Conservation (phyloP, 2,329 filamentous ascomycete genomes). For the Aschersonia sp. region DNA sequence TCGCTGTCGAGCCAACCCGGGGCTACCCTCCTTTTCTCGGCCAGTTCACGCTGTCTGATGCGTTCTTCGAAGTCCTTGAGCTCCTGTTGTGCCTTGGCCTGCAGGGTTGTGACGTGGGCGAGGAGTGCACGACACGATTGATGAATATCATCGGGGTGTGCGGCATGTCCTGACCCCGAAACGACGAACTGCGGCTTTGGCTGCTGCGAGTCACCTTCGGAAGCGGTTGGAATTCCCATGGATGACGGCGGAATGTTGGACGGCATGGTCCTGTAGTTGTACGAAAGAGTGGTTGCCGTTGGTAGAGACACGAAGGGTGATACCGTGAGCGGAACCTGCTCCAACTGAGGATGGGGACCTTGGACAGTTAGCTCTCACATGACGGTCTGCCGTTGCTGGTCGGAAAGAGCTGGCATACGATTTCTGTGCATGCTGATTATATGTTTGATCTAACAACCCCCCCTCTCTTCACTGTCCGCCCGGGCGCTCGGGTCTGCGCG, state of each 20-base stretch:
- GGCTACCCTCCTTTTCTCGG: slow-evolving; percentile 65
- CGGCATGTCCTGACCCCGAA: slow-evolving; percentile 64
- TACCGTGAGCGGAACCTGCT: slow-evolving; percentile 84
- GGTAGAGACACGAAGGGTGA: slow-evolving; percentile 90
- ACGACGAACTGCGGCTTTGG: slow-evolving; percentile 59
- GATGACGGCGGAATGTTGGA: slow-evolving; percentile 55
- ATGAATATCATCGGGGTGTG: slow-evolving; percentile 76
- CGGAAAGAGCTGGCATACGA: neutral
- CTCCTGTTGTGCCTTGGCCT: slow-evolving; percentile 51
- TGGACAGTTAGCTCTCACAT: slow-evolving; percentile 6
- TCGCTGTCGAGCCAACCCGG: slow-evolving; percentile 73
- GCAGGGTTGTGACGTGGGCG: slow-evolving; percentile 56
- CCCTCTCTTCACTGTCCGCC: too few species aligned
- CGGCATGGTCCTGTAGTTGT: slow-evolving; percentile 85
- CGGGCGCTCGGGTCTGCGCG: too few species aligned
- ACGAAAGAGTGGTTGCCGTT: slow-evolving; percentile 78
- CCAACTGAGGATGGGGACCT: slow-evolving; percentile 75
- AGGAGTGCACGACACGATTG: slow-evolving; percentile 67
- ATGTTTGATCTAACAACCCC: too few species aligned
- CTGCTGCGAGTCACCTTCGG: slow-evolving; percentile 18
- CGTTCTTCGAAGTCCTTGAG: slow-evolving; percentile 56
- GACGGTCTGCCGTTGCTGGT: neutral
- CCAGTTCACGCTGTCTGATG: slow-evolving; percentile 50
- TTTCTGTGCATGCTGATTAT: neutral
- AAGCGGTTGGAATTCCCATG: slow-evolving; percentile 19